Conservation (phyloP, 768 basidiomycete genomes). For the Cystobasidium tubakii region DNA sequence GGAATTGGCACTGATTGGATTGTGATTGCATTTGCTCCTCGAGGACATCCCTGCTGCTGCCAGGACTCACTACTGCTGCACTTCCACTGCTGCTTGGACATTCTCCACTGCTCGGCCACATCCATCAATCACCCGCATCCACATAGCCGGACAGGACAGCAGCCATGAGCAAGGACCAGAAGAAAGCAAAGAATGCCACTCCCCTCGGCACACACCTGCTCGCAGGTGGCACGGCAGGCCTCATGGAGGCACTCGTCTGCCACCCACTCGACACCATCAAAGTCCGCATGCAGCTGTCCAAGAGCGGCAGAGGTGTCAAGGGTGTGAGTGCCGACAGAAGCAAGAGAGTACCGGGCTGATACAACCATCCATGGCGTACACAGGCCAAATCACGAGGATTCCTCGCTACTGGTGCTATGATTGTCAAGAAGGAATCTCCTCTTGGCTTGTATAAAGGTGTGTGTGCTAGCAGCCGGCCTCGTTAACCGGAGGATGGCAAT, state of each 20-base stretch:
- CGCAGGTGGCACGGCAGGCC: conserved; percentile 89
- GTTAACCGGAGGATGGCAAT: background rate
- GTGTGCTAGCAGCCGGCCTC: background rate
- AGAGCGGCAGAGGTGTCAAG: conserved; percentile 62
- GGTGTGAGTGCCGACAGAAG: conserved; percentile 74
- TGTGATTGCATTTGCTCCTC: too few species aligned
- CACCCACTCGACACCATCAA: conserved; percentile 84
- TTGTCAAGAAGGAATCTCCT: conserved; percentile 83
- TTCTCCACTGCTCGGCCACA: too few species aligned
- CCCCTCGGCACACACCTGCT: conserved; percentile 64
- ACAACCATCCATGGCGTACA: too few species aligned
- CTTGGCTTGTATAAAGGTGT: conserved; percentile 89
- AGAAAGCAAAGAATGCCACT: conserved; percentile 48
- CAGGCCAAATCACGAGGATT: conserved; percentile 90
- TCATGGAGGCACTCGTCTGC: conserved; percentile 71
- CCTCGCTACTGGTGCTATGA: conserved; percentile 79
- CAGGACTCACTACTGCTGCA: too few species aligned
- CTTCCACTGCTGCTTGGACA: too few species aligned
- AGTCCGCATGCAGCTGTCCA: conserved; percentile 91
- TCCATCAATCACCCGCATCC: too few species aligned
- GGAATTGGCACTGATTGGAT: too few species aligned
- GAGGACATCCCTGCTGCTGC: too few species aligned
- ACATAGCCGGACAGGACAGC: background rate
- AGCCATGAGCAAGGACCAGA: conserved; percentile 20
- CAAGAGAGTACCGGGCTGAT: too few species aligned